Base-by-base conservation (phyloP, 352 stramenopile species). In the Globisporangium canariense region DNA sequence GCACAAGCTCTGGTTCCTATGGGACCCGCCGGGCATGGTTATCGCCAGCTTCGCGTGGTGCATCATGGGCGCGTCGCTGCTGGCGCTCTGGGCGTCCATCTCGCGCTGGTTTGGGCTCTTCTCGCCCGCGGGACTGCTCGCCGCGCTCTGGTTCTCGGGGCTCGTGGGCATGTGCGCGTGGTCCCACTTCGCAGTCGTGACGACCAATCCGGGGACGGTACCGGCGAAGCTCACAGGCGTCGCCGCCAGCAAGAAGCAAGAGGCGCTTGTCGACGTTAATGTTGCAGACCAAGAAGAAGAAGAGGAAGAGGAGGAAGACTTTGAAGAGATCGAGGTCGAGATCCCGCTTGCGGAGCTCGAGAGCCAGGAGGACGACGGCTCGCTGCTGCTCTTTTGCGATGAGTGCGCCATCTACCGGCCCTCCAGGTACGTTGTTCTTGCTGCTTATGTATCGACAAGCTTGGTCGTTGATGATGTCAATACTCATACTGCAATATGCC, bases 301-400 rank as follows among this genome's bases (percentile, higher is more conserved):
- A 25, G 60, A 75, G 13, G 62, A 69, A 13, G 72, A 55, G 0
- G 60, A 73, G 5, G 62, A 59, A 13, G 60, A 75, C 13, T 32
- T 54, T 4, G 70, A 90, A 20, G 74, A 85, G 36, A 68, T 85
- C 34, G 80, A 87, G 43, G 74, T 81, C 22, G 83, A 89, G 56
- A 89, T 93, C 68, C 67, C 78, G 36, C 65, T 91, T 32, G 61
- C 73, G 13, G 82, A 93, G 60, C 84, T 85, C 50, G 85, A 93
- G 61, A 65, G 77, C 60, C 74, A 69, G 18, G 82, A 89, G 58
- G 85, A 93, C 65, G 85, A 93, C 62, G 85, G 85, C 16, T 85
- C 85, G 25, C 67, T 93, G 60, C 72, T 88, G 7, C 68, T 95
- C 16, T 93, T 90, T 63, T 95, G 87, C 57, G 87, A 95, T 64